phyloP scores from a whole-genome alignment of 2,329 filamentous ascomycete species.

The Colletotrichum endophyticum region DNA sequence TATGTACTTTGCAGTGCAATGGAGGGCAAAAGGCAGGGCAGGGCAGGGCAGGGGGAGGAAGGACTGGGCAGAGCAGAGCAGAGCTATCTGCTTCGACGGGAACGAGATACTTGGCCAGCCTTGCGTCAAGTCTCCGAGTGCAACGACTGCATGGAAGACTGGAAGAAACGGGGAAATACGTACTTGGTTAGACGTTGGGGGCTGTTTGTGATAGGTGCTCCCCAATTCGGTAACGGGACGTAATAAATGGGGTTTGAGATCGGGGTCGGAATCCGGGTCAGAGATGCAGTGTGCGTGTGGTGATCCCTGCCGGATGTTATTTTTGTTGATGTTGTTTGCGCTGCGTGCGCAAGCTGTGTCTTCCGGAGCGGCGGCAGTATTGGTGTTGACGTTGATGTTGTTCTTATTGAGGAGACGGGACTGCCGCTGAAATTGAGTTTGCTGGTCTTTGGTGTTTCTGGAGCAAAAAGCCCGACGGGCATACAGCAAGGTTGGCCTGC shows the following conservation, averaged over 20 bases:
- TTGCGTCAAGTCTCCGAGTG: neutral
- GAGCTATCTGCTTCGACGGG: neutral
- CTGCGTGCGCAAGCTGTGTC: neutral
- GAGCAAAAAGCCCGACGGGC: slow-evolving; percentile 5
- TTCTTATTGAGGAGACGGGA: neutral
- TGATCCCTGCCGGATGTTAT: slow-evolving; percentile 8
- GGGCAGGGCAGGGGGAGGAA: neutral
- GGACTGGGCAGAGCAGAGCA: neutral
- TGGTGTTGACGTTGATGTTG: too few species aligned
- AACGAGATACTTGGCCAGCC: neutral
- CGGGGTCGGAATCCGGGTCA: slow-evolving; percentile 14
- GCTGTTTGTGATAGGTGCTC: neutral
- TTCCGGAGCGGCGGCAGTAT: neutral
- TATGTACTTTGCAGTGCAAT: neutral
- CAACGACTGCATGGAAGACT: neutral
- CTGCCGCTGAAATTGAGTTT: slow-evolving; percentile 1
- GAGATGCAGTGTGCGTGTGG: neutral
- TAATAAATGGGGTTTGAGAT: neutral
- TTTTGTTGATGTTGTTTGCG: neutral
- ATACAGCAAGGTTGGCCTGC: neutral
- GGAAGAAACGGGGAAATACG: neutral
- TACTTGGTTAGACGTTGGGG: neutral
- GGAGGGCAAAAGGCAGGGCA: neutral
- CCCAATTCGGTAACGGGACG: neutral
- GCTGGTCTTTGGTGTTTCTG: neutral